A percentile compares a stretch with the other conserved stretches of the same genome.
Evolutionary conservation across 2,329 filamentous ascomycete species (phyloP).

Genomic region (Pseudogymnoascus sp.): DNA sequence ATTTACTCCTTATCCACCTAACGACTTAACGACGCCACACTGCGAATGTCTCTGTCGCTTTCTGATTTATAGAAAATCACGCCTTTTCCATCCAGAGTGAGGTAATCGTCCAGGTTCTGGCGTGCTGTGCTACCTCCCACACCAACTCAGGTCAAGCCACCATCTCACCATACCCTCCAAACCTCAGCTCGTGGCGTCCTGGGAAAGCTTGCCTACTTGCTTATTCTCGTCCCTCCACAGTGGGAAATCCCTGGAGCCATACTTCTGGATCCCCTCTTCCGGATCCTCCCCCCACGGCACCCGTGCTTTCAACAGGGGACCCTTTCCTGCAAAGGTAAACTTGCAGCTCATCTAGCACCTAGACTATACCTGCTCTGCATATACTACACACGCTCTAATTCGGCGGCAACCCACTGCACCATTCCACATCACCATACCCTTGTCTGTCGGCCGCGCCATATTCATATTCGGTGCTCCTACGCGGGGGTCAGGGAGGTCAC

Average conservation of each 20-base stretch:
- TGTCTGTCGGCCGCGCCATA: constrained; percentile 4
- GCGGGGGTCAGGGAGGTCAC: constrained; percentile 3
- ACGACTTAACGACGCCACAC: constrained; percentile 2
- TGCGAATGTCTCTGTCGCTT: constrained; percentile 1
- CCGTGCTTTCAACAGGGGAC: constrained; percentile 3
- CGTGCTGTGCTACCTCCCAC: not conserved
- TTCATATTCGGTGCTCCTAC: not conserved
- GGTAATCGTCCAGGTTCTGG: not conserved
- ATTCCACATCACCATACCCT: constrained; percentile 1
- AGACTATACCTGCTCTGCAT: not conserved
- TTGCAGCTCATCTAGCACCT: not conserved
- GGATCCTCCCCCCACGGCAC: not conserved
- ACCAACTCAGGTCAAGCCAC: not conserved
- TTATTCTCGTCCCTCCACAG: not conserved
- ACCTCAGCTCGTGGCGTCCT: not conserved
- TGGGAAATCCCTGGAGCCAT: constrained; percentile 1
- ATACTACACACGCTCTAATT: not conserved
- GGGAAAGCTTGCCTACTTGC: constrained; percentile 2
- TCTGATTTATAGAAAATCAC: constrained; percentile 9
- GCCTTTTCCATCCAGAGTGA: constrained; percentile 1
- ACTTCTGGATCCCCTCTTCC: not conserved
- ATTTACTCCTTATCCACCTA: not conserved
- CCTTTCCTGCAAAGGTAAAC: not conserved
- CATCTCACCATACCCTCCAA: not conserved
- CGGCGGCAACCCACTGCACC: not conserved